Base-by-base conservation (phyloP, 2,329 filamentous ascomycete genomes). In the Talaromyces funiculosus region DNA sequence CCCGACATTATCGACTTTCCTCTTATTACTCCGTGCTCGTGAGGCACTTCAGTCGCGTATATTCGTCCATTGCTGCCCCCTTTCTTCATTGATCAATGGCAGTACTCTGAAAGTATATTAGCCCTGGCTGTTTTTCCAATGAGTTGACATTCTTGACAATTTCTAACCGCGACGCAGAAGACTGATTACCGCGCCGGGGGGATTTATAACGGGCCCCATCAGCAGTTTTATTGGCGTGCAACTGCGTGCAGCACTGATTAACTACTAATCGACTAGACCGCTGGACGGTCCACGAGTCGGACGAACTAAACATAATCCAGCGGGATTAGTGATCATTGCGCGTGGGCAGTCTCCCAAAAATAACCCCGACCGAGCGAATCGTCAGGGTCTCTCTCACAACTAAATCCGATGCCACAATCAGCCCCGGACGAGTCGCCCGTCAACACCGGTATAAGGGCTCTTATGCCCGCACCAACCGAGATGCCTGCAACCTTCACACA, bases 361-460 rank as follows among this genome's bases (percentile, higher is more conserved):
- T 54, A 54, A 54, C 51, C 22, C 14, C 42, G 24, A 22, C 9
- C 33, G 14, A 29, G 55, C 55, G 55, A 49, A 57, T 49, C 26
- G 20, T 45, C 22, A 38, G 24, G n/a, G 14, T 37, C 18, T 35
- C 40, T 18, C 20, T 22, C 18, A 35, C 20, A 33, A 16, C 24
- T 37, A 31, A 53, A 31, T 59, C 57, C 57, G 45, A 59, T 59
- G 57, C 37, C 56, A 40, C 56, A 47, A 40, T 20, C 37, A 45
- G 38, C 35, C 35, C 43, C 45, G 47, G 60, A 53, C 47, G 60
- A 61, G 24, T 54, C 60, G 12, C 42, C 60, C 55, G 53, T 29
- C 37, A 56, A 45, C 16, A 24, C 33, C 53, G 54, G 10, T 49
- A 49, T 35, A 35, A 61, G 53, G 53, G 9, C 55, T 22, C 24